phyloP scores from a whole-genome alignment of 164 flowering plant genomes.

The Dillenia suffruticosa region DNA sequence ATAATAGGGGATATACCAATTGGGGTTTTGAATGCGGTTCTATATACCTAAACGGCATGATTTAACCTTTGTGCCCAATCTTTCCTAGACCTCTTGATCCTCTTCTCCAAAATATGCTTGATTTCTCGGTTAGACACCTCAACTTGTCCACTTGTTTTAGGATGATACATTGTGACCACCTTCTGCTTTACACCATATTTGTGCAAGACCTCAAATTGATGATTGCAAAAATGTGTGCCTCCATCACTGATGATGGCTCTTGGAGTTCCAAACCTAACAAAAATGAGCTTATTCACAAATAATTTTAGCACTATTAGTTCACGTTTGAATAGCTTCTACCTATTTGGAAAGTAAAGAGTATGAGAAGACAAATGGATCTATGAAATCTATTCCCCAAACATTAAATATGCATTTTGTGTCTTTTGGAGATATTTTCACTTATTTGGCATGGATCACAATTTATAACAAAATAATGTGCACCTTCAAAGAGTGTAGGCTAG shows the following conservation, averaged over 20 bases:
- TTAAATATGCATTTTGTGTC: not conserved
- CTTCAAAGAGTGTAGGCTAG: not conserved
- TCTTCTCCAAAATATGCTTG: not conserved
- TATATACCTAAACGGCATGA: not conserved
- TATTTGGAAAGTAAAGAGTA: not conserved
- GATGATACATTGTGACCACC: not conserved
- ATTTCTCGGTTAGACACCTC: not conserved
- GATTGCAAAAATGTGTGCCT: not conserved
- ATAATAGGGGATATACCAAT: not conserved
- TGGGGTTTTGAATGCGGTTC: constrained; percentile 2
- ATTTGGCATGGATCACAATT: not conserved
- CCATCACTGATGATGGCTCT: not conserved
- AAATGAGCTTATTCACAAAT: not conserved
- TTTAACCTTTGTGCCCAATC: not conserved
- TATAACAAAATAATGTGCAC: not conserved
- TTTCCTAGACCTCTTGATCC: not conserved
- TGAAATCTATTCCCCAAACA: not conserved
- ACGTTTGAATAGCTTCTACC: not conserved
- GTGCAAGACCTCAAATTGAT: not conserved
- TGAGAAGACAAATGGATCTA: not conserved
- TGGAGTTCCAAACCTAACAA: not conserved
- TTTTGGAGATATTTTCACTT: not conserved
- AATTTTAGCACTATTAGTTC: not conserved
- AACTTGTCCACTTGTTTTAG: not conserved
- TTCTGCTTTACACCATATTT: not conserved